A percentile compares a stretch with the other conserved stretches of the same genome.
Evolutionary conservation across 2,329 filamentous ascomycete genomes (phyloP).

Genomic region (Huntiella bhutanensis): DNA sequence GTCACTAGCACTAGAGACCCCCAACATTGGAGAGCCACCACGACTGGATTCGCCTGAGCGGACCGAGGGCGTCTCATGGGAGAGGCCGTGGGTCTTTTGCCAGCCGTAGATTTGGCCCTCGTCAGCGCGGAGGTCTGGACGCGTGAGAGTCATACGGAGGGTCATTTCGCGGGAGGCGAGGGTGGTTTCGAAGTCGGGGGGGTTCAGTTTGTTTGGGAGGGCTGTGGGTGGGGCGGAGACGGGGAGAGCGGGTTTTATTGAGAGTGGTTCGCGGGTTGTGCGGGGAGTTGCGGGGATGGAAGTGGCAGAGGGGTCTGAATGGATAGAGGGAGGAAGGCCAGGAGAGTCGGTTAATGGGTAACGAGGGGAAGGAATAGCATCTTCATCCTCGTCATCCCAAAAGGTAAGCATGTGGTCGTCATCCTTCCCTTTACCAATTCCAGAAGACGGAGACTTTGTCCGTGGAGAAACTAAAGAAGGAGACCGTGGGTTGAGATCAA

Average conservation of each 20-base stretch:
- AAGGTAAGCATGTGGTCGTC: too few relatives aligned
- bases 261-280: too few relatives aligned
- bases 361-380: constrained; percentile 30
- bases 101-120: constrained; percentile 56
- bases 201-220: constrained; percentile 14
- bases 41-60: not conserved
- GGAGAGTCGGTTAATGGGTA: not conserved
- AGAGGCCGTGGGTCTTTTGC: constrained; percentile 22
- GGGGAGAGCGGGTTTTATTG: too few relatives aligned
- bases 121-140: constrained; percentile 63
- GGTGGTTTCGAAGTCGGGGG: constrained; percentile 9
- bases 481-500: constrained; percentile 2
- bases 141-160: constrained; percentile 81
- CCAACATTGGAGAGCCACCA: not conserved
- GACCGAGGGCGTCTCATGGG: not conserved
- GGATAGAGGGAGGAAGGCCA: not conserved
- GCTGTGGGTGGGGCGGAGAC: constrained; percentile 22
- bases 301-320: not conserved
- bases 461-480: constrained; percentile 6
- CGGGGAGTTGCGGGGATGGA: not conserved
- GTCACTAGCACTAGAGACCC: not conserved
- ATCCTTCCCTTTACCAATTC: not conserved
- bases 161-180: constrained; percentile 58
- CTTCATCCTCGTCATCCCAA: constrained; percentile 22
- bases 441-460: constrained; percentile 15